Conservation (phyloP, 2,329 filamentous ascomycete genomes). For the Fonsecaea multimorphosa region DNA sequence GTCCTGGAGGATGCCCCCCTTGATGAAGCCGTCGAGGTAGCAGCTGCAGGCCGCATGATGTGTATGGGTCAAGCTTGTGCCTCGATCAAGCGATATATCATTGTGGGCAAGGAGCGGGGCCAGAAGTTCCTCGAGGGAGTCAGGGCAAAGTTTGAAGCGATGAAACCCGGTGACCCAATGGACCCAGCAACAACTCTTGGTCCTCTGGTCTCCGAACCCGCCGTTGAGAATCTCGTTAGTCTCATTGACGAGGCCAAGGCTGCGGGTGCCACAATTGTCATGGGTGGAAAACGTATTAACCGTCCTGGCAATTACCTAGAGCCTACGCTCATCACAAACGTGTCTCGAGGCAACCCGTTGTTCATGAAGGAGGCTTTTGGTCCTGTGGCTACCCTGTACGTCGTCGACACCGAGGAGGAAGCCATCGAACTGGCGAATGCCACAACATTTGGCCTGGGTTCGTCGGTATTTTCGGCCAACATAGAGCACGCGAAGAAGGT, state of each 20-base stretch:
- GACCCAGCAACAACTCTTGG: conserved; percentile 4
- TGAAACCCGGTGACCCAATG: conserved; percentile 10
- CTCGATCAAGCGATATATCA: conserved; percentile 22
- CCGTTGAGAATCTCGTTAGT: background rate
- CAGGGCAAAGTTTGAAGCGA: conserved; percentile 5
- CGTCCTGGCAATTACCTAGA: conserved; percentile 72
- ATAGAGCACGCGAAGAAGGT: conserved; percentile 68
- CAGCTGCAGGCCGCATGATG: conserved; percentile 26
- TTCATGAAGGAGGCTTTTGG: conserved; percentile 96
- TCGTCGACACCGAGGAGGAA: conserved; percentile 47
- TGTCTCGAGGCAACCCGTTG: conserved; percentile 77
- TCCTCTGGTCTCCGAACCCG: conserved; percentile 3
- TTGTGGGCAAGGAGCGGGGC: conserved; percentile 17
- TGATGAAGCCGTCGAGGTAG: conserved; percentile 28
- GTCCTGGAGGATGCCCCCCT: conserved; percentile 32
- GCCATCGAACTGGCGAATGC: conserved; percentile 44
- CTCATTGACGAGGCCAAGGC: conserved; percentile 81
- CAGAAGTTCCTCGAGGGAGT: conserved; percentile 3
- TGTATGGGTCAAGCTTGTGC: conserved; percentile 31
- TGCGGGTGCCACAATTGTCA: conserved; percentile 76
- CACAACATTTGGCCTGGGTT: conserved; percentile 31
- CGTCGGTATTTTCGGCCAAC: conserved; percentile 59
- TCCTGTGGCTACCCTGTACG: conserved; percentile 74
- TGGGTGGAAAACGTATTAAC: conserved; percentile 53
- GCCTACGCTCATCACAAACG: conserved; percentile 77